A percentile compares a stretch with the other conserved stretches of the same genome.
These are phyloP conservation scores for Laetiporus sulphureus DNA, from an alignment of 1,284 basidiomycete species.

Conservation along the genomic window DNA sequence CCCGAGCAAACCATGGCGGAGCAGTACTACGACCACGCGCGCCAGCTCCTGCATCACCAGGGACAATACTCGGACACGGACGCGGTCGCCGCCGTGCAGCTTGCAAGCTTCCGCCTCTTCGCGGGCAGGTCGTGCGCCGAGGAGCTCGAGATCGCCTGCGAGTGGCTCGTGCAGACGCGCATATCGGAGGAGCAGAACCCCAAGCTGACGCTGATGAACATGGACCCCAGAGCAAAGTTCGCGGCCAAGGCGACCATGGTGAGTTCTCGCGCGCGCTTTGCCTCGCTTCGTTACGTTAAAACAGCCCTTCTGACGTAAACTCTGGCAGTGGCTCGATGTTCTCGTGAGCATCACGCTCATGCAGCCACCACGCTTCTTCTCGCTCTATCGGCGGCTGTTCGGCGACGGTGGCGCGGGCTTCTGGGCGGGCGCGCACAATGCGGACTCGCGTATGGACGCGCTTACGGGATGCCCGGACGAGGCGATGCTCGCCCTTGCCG, in stretches of 20 bases:
- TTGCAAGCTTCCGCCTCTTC: conserved; percentile 63
- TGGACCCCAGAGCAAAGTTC: conserved; percentile 46
- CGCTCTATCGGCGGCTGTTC: conserved; percentile 56
- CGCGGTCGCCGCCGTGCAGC: conserved; percentile 67
- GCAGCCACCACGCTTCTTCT: conserved; percentile 58
- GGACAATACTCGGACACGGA: conserved; percentile 56
- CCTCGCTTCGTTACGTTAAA: neutral
- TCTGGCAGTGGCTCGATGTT: conserved; percentile 66
- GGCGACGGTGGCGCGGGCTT: conserved; percentile 29
- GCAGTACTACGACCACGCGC: conserved; percentile 62
- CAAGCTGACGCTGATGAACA: conserved; percentile 43
- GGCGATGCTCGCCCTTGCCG: conserved; percentile 67
- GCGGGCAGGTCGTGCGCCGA: conserved; percentile 62
- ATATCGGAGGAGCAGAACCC: conserved; percentile 59
- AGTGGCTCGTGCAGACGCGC: conserved; percentile 64
- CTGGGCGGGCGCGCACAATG: conserved; percentile 25
- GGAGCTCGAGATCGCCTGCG: conserved; percentile 58
- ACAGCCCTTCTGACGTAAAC: neutral
- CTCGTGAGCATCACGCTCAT: conserved; percentile 57
- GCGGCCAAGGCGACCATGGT: conserved; percentile 69
- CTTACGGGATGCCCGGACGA: conserved; percentile 72
- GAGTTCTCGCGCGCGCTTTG: conserved; percentile 26
- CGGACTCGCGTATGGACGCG: conserved; percentile 50
- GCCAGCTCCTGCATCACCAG: conserved; percentile 39
- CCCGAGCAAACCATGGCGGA: conserved; percentile 53